phyloP scores from a whole-genome alignment of 768 basidiomycete species.

The Leccinum imitatum region DNA sequence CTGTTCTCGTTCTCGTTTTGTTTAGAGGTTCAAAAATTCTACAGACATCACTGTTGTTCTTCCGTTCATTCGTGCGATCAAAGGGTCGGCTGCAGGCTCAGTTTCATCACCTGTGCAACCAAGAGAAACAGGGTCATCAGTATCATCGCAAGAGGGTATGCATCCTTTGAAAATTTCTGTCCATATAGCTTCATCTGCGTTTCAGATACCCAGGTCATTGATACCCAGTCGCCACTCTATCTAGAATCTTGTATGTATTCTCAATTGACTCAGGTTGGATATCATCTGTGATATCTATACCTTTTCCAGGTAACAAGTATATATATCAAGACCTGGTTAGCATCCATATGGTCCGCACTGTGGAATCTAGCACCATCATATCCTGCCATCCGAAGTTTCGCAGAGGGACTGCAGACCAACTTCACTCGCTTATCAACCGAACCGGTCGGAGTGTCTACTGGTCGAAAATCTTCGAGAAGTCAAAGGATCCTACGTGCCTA shows the following conservation, averaged over 20 bases:
- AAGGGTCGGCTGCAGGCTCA: not conserved
- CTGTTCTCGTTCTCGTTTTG: constrained; percentile 17
- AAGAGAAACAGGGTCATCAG: not conserved
- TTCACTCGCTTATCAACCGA: constrained; percentile 30
- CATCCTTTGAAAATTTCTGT: not conserved
- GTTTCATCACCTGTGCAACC: not conserved
- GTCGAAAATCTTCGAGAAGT: constrained; percentile 25
- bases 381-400: constrained; percentile 31
- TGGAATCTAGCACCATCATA: constrained; percentile 24
- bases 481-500: constrained; percentile 53
- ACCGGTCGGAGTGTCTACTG: constrained; percentile 35
- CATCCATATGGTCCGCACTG: constrained; percentile 47
- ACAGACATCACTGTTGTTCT: constrained; percentile 57
- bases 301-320: constrained; percentile 17
- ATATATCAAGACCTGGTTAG: constrained; percentile 48
- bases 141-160: constrained; percentile 10
- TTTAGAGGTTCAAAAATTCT: not conserved
- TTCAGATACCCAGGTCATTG: constrained; percentile 38
- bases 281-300: not conserved
- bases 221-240: constrained; percentile 51
- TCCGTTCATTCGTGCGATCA: constrained; percentile 47
- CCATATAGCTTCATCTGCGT: not conserved
- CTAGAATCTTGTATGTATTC: constrained; percentile 32
- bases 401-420: constrained; percentile 22
- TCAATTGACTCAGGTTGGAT: not conserved